Base-by-base conservation (phyloP, 371 early-diverging fungal genomes). In the Lichtheimia ramosa region DNA sequence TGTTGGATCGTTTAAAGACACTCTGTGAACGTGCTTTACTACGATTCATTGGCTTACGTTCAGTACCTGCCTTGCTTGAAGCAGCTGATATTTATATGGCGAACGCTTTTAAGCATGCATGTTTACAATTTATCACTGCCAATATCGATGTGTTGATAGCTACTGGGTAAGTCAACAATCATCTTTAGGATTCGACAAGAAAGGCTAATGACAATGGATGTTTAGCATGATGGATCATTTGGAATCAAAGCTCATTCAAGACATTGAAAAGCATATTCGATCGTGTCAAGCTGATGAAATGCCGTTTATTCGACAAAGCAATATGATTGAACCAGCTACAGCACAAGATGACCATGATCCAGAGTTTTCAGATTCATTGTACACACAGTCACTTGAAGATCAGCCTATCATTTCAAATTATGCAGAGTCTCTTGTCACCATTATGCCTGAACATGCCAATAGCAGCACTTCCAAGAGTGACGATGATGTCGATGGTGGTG, bases 71-170 rank as follows among this genome's bases (percentile, higher is more conserved):
- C 23, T 66, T 87, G 13, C 59, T 88, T 46, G 85, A 86, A 43
- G 60, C 82, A n/a, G 71, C 89, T 0, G 78, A 87, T 51, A 59
- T 67, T 21, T 86, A 85, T 57, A 59, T 81, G 10, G 85, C 84
- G 0, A 64, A 69, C 0, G 58, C 60, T 4, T 63, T 92, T 20
- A 83, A 85, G 52, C 41, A 62, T 7, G 67, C 77, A 0, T 89
- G 90, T 56, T 56, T 89, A 12, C 72, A 80, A 12, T 89, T 86
- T 61, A 63, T 89, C 0, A 79, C 74, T 18, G 72, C 81, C 46
- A 92, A 92, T 54, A 56, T 92, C 49, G 81, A 87, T 16, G 74
- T 78, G 20, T 77, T 79, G 46, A 51, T 90, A 3, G 81, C 79
- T 43, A 71, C 74, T 43, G 73, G 82, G 73, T 77, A 81, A 56